Evolutionary conservation across 495 filamentous ascomycete species (phyloP).

Genomic region (Penicillium lagena): DNA sequence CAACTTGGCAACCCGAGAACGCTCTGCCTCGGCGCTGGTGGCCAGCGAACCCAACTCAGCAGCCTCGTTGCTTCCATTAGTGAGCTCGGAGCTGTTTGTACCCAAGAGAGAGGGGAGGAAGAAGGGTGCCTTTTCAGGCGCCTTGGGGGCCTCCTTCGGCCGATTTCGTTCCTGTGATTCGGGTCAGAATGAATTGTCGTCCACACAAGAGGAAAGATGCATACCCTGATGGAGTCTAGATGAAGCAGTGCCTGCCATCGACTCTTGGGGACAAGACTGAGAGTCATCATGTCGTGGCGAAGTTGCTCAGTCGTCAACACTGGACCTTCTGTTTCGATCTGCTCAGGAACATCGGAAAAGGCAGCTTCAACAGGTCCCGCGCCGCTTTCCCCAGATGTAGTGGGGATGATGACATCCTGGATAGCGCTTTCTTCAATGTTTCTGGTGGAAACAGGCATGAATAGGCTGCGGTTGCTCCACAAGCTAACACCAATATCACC

Average conservation of each 20-base stretch:
- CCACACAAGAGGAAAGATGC: neutral
- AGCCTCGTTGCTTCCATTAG: conserved; percentile 15
- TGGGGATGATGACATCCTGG: conserved; percentile 53
- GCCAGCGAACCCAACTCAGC: conserved; percentile 32
- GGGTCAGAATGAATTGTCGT: conserved; percentile 4
- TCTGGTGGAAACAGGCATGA: conserved; percentile 76
- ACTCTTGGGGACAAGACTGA: conserved; percentile 81
- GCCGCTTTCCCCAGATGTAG: conserved; percentile 78
- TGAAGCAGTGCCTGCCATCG: conserved; percentile 92
- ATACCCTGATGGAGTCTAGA: conserved; percentile 75
- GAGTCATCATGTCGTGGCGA: conserved; percentile 69
- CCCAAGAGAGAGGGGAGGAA: conserved; percentile 72
- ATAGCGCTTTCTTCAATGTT: conserved; percentile 74
- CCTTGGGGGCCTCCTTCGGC: conserved; percentile 84
- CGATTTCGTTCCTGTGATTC: conserved; percentile 68
- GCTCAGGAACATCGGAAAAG: conserved; percentile 47
- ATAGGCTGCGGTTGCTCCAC: conserved; percentile 90
- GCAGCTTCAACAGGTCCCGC: conserved; percentile 64
- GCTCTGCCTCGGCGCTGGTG: conserved; percentile 33
- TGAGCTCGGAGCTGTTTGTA: conserved; percentile 18
- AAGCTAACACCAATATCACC: conserved; percentile 83
- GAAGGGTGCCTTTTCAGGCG: conserved; percentile 91
- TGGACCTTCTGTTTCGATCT: conserved; percentile 40
- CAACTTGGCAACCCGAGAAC: conserved; percentile 49
- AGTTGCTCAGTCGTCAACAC: conserved; percentile 64